Base-by-base conservation (phyloP, 108 stramenopile species). In the Cyclotella choctawhatcheeana region DNA sequence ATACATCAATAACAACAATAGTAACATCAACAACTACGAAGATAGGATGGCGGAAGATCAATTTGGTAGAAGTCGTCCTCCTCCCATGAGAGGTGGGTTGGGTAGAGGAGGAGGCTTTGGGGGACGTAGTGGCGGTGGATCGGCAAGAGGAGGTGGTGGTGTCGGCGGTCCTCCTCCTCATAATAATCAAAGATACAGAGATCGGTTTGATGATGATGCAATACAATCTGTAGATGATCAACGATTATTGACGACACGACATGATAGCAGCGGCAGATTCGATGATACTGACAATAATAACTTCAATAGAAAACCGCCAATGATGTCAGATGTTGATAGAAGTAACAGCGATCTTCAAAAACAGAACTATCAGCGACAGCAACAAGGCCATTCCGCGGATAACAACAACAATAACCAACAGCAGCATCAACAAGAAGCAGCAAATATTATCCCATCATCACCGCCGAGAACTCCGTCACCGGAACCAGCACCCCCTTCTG, bases 21-120 rank as follows among this genome's bases (percentile, higher is more conserved):
- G 47, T 3, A 21, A 64, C 26, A 20, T 35, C 31, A 52, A 35
- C 50, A 21, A 24, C 2, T 3, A 52, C 14, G 45, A 52, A 5
- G 18, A 53, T 53, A n/a, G 47, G 14, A 21, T 53, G 30, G 55
- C 58, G 44, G 77, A 78, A 66, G 77, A 78, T 78, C 77, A 78
- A 30, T 78, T 78, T 71, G 77, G 77, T n/a, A 64, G 77, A 51
- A 62, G 58, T 44, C 77, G 64, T 60, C 77, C 77, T 20, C 64
- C 55, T 29, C 64, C 55, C 55, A 56, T 55, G 54, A 61, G 64
- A 25, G 59, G 40, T 17, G 59, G 59, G 3, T 60, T n/a, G n/a
- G n/a, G n/a, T n/a, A n/a, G 20, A 43, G 20, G 40, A 24, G 21
- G 59, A 5, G 29, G 55, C 13, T 55, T 54, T 54, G 34, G 58